Evolutionary conservation across 2,329 filamentous ascomycete genomes (phyloP).

Genomic region (Microcyclospora tardicrescens): DNA sequence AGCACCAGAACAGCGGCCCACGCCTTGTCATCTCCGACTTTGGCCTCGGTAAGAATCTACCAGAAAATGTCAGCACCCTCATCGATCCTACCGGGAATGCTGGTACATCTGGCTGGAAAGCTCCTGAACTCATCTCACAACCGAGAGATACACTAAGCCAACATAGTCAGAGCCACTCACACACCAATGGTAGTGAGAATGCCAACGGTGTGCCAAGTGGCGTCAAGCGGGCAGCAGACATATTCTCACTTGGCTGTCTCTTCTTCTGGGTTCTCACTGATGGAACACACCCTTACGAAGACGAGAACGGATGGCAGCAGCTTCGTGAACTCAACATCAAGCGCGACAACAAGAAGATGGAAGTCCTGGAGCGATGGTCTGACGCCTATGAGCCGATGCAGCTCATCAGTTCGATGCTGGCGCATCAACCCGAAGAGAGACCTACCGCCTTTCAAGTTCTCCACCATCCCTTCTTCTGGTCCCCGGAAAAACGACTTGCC

Average conservation of each 20-base stretch:
- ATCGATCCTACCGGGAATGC: conserved; percentile 89
- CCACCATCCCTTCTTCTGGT: conserved; percentile 95
- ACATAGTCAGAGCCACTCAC: conserved; percentile 30
- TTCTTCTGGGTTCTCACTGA: conserved; percentile 98
- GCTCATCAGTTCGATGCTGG: conserved; percentile 70
- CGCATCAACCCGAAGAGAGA: conserved; percentile 48
- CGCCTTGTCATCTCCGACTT: conserved; percentile 96
- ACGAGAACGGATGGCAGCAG: conserved; percentile 80
- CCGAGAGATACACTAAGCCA: conserved; percentile 33
- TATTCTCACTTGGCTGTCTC: conserved; percentile 93
- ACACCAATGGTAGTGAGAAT: conserved; percentile 43
- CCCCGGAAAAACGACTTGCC: conserved; percentile 69
- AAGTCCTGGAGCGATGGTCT: conserved; percentile 42
- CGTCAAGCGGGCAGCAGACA: conserved; percentile 90
- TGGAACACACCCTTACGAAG: conserved; percentile 85
- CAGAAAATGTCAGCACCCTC: conserved; percentile 87
- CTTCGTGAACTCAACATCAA: conserved; percentile 87
- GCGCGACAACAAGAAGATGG: conserved; percentile 63
- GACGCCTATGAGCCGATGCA: conserved; percentile 79
- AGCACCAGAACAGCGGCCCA: conserved; percentile 51
- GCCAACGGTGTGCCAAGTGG: conserved; percentile 46
- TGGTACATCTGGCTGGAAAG: conserved; percentile 91
- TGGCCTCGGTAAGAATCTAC: conserved; percentile 91
- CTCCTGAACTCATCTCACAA: conserved; percentile 72
- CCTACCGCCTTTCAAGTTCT: conserved; percentile 70